Evolutionary conservation across 345 rosid genomes (phyloP).

Genomic region (Murraya koenigii): DNA sequence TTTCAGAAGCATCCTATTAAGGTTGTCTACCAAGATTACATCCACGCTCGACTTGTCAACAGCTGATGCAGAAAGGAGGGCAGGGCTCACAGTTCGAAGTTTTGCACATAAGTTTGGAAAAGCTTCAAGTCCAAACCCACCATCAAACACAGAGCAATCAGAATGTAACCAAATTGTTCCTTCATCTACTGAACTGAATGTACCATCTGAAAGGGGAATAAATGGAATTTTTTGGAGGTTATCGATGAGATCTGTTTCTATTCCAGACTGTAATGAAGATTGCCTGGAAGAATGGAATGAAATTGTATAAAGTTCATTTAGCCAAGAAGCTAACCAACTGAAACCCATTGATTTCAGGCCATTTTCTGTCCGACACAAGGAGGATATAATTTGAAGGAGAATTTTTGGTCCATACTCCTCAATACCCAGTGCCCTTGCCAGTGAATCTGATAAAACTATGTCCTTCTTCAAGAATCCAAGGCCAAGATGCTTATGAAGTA

Average conservation of each 20-base stretch:
- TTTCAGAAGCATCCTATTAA: conserved; percentile 55
- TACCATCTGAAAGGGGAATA: conserved; percentile 81
- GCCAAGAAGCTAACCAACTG: conserved; percentile 73
- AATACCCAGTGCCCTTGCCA: conserved; percentile 77
- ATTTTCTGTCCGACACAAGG: conserved; percentile 49
- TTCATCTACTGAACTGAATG: conserved; percentile 59
- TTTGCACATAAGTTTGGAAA: conserved; percentile 73
- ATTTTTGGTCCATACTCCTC: conserved; percentile 74
- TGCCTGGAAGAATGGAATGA: conserved; percentile 46
- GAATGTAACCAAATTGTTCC: conserved; percentile 84
- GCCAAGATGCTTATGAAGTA: conserved; percentile 78
- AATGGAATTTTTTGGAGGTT: conserved; percentile 60
- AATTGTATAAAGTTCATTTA: conserved; percentile 49
- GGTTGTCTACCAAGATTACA: conserved; percentile 36
- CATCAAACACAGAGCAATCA: conserved; percentile 47
- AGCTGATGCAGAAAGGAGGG: conserved; percentile 50
- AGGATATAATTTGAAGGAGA: conserved; percentile 56
- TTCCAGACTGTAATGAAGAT: conserved; percentile 28
- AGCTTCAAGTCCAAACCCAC: conserved; percentile 49
- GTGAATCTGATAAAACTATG: conserved; percentile 66
- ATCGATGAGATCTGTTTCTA: conserved; percentile 37
- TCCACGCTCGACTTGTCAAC: conserved; percentile 31
- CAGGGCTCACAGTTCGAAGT: conserved; percentile 66
- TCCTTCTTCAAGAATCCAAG: conserved; percentile 76
- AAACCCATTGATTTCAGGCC: conserved; percentile 65